Conservation (phyloP, 2,329 filamentous ascomycete species). For the Magnaporthales sp. region DNA sequence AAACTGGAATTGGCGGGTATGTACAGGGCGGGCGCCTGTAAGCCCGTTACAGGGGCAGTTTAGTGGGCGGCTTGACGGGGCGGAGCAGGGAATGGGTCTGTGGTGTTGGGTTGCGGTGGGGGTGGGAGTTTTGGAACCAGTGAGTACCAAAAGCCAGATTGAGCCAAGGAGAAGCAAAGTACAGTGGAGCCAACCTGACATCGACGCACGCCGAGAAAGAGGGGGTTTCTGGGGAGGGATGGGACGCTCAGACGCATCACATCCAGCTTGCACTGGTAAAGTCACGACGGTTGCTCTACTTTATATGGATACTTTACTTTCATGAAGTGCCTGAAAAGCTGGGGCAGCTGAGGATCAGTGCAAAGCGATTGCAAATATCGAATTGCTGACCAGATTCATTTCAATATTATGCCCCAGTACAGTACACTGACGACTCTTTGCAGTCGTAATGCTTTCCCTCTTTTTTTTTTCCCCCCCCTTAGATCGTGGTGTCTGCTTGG, state of each 20-base stretch:
- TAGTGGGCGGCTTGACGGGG: not conserved
- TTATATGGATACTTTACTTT: not conserved
- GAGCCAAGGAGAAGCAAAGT: not conserved
- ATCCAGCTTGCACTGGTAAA: not conserved
- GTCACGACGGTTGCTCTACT: not conserved
- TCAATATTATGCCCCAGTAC: too few relatives aligned
- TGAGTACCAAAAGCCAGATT: not conserved
- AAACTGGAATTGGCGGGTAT: not conserved
- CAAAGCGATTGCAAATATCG: not conserved
- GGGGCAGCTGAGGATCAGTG: not conserved
- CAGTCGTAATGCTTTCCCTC: not conserved
- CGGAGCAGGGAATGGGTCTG: not conserved
- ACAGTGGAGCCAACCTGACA: not conserved
- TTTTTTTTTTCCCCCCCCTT: not conserved
- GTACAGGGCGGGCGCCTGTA: not conserved
- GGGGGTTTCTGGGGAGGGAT: not conserved
- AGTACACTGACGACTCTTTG: not conserved
- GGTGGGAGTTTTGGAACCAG: not conserved
- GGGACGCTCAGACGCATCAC: not conserved
- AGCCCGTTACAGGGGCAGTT: not conserved
- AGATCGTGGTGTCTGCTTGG: not conserved
- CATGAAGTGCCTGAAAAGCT: not conserved
- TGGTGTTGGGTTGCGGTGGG: not conserved
- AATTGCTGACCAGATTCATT: not conserved
- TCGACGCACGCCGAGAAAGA: not conserved